Conservation (phyloP, 176 grass and related monocot genomes). For the Carex parvula region DNA sequence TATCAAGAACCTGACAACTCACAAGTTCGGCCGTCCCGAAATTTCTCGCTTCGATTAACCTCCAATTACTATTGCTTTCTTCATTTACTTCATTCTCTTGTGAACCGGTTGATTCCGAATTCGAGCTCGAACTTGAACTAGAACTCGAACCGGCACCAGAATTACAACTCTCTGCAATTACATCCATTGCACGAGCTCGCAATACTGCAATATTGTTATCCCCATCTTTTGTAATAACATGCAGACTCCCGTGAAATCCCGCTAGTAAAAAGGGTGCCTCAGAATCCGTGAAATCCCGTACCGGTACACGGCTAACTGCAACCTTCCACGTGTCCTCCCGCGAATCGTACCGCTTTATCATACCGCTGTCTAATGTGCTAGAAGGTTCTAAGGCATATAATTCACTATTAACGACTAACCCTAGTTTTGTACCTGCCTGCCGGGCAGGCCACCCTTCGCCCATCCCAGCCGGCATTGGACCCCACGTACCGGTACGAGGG, state of each 20-base stretch:
- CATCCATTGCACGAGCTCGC: conserved; percentile 38
- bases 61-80: conserved; percentile 49
- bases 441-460: conserved; percentile 85
- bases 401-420: conserved; percentile 54
- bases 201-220: conserved; percentile 49
- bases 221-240: conserved; percentile 61
- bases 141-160: neutral
- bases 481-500: conserved; percentile 52
- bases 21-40: conserved; percentile 75
- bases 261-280: conserved; percentile 85
- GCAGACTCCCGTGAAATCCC: conserved; percentile 54
- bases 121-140: neutral
- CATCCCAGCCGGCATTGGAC: conserved; percentile 62
- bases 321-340: conserved; percentile 61
- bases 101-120: neutral
- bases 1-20: conserved; percentile 72
- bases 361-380: conserved; percentile 57
- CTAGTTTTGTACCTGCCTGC: conserved; percentile 67
- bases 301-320: conserved; percentile 42
- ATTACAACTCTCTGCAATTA: neutral
- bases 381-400: conserved; percentile 78
- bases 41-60: conserved; percentile 48
- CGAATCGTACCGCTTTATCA: conserved; percentile 66
- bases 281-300: conserved; percentile 56
- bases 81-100: neutral